Percentiles rank a stretch among this genome's conserved stretches.
phyloP scores from a whole-genome alignment of 116 monocot species.

The Dioscorea cayenensis region DNA sequence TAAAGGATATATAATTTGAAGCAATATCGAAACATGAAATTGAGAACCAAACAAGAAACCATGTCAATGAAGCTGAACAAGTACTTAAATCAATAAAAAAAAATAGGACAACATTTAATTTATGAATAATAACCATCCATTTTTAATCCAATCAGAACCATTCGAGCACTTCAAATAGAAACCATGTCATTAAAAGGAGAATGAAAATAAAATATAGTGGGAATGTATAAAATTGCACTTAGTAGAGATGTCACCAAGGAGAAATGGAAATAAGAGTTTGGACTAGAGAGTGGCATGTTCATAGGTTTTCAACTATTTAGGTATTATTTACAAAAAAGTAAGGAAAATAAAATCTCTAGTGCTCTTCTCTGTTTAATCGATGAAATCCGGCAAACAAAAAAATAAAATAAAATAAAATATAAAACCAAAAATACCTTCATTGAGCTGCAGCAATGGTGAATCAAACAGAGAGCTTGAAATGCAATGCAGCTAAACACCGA shows the following conservation, averaged over 20 bases:
- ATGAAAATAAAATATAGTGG: slow-evolving; percentile 4
- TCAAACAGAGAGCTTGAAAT: too few relatives aligned
- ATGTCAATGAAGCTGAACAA: background rate
- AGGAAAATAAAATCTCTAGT: background rate
- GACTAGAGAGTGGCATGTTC: background rate
- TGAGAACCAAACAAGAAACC: background rate
- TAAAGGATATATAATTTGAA: background rate
- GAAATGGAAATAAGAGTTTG: slow-evolving; percentile 1
- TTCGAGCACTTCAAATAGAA: background rate
- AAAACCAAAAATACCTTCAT: too few relatives aligned
- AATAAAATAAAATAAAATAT: too few relatives aligned
- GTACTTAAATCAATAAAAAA: background rate
- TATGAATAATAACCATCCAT: background rate
- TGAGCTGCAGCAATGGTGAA: too few relatives aligned
- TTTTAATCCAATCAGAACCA: background rate
- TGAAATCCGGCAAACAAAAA: too few relatives aligned
- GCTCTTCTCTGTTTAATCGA: background rate
- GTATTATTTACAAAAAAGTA: background rate
- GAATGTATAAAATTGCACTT: slow-evolving; percentile 1
- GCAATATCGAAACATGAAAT: background rate
- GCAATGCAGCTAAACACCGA: too few relatives aligned
- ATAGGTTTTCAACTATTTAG: slow-evolving; percentile 14
- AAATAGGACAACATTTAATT: too few relatives aligned
- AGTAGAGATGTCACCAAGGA: slow-evolving; percentile 23
- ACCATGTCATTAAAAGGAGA: background rate